A percentile compares a stretch with the other conserved stretches of the same genome.
These are phyloP conservation scores for Acanthamoeba culbertsoni DNA, from an alignment of 208 protist species.

Conservation along the genomic window DNA sequence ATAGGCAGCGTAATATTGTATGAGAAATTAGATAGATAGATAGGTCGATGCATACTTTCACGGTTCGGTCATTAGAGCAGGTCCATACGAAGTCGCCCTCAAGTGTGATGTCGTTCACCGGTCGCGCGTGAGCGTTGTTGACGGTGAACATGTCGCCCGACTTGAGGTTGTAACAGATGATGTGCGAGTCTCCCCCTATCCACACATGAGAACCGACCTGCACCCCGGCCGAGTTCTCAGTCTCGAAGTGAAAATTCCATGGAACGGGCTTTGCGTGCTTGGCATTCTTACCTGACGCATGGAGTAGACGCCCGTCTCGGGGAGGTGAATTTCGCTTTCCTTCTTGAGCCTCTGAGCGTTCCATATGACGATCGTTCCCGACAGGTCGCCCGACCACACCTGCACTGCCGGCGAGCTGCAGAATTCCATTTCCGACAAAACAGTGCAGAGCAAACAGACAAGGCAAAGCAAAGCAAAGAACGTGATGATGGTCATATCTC, in stretches of 20 bases:
- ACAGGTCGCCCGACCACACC: constrained; percentile 18
- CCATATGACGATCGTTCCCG: not conserved
- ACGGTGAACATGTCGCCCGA: constrained; percentile 19
- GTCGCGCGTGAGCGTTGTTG: constrained; percentile 29
- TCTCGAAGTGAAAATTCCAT: too few species aligned
- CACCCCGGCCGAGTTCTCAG: too few species aligned
- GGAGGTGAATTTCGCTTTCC: constrained; percentile 12
- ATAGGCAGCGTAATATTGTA: too few species aligned
- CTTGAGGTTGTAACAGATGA: constrained; percentile 44
- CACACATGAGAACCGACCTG: constrained; percentile 14
- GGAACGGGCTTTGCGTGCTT: too few species aligned
- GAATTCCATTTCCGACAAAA: not conserved
- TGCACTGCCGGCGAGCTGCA: constrained; percentile 8
- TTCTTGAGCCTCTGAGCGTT: constrained; percentile 27
- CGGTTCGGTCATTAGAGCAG: not conserved
- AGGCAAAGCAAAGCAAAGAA: too few species aligned
- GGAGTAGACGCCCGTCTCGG: constrained; percentile 33
- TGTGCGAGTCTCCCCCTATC: constrained; percentile 16
- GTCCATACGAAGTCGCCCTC: constrained; percentile 26
- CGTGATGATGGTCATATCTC: too few species aligned
- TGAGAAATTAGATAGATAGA: not conserved
- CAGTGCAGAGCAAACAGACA: not conserved
- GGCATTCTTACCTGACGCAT: not conserved
- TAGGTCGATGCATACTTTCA: not conserved
- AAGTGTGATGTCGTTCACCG: not conserved